Percentiles rank a stretch among this genome's conserved stretches.
These are phyloP conservation scores for Pseudonitzschia multistriata DNA, from an alignment of 108 stramenopile genomes.

Conservation along the genomic window DNA sequence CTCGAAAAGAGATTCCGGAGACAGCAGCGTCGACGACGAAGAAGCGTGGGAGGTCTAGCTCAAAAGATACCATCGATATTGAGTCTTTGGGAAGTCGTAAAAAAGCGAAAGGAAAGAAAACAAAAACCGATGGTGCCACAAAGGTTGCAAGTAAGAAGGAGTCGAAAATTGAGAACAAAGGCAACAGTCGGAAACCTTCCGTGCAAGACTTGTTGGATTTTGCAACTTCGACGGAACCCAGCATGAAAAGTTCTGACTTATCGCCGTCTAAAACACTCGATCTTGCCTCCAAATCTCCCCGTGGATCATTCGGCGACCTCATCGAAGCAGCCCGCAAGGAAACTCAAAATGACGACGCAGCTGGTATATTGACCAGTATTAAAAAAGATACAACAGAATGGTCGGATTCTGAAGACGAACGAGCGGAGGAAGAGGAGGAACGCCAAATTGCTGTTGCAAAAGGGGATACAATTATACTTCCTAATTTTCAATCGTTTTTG, in stretches of 20 bases:
- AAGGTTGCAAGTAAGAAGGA: background rate
- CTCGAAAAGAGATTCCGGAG: conserved; percentile 6
- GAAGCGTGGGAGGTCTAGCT: conserved; percentile 17
- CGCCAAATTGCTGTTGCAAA: conserved; percentile 15
- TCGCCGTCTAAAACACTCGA: background rate
- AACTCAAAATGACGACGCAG: conserved; percentile 31
- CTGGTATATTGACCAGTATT: conserved; percentile 24
- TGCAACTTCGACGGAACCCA: conserved; percentile 9
- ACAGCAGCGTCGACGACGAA: conserved; percentile 1
- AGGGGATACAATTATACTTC: conserved; percentile 27
- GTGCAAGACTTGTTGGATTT: conserved; percentile 27
- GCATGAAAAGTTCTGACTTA: background rate
- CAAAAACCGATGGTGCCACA: background rate
- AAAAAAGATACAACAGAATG: conserved; percentile 30
- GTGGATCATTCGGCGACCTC: conserved; percentile 30
- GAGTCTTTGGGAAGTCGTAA: background rate
- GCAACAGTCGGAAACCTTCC: conserved; percentile 13
- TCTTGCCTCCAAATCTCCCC: background rate
- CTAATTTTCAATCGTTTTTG: conserved; percentile 34
- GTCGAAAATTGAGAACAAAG: background rate
- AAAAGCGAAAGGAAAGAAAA: conserved; percentile 6
- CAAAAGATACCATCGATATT: conserved; percentile 20
- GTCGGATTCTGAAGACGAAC: conserved; percentile 31
- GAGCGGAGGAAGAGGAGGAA: conserved; percentile 22
- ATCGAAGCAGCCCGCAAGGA: conserved; percentile 33